A percentile compares a stretch with the other conserved stretches of the same genome.
These are phyloP conservation scores for Dendrothele bispora DNA, from an alignment of 768 basidiomycete genomes.

Conservation along the genomic window DNA sequence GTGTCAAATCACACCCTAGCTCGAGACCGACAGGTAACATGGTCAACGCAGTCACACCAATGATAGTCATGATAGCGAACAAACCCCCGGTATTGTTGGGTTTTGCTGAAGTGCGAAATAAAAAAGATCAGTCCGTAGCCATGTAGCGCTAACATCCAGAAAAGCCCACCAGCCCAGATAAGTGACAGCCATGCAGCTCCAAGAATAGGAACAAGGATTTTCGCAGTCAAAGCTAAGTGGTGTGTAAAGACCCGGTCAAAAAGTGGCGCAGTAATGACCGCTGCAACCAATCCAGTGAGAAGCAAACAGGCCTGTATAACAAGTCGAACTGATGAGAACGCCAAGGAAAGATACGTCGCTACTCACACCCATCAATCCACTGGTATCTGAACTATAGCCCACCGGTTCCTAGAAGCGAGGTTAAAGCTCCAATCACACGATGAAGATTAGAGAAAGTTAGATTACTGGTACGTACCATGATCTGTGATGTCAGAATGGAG, in stretches of 20 bases:
- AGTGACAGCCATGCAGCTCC: slow-evolving; percentile 68
- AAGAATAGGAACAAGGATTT: slow-evolving; percentile 60
- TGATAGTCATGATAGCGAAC: slow-evolving; percentile 65
- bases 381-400: slow-evolving; percentile 66
- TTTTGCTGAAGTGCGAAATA: slow-evolving; percentile 43
- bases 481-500: slow-evolving; percentile 64
- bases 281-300: slow-evolving; percentile 68
- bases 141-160: background rate
- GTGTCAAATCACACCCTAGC: slow-evolving; percentile 75
- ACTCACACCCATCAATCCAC: slow-evolving; percentile 67
- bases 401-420: slow-evolving; percentile 52
- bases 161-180: slow-evolving; percentile 72
- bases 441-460: background rate
- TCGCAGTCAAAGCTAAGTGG: slow-evolving; percentile 60
- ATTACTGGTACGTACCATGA: slow-evolving; percentile 50
- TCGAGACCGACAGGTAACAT: slow-evolving; percentile 79
- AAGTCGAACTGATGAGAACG: background rate
- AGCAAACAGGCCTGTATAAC: slow-evolving; percentile 47
- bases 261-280: slow-evolving; percentile 67
- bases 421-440: background rate
- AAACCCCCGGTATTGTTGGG: slow-evolving; percentile 59
- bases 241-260: slow-evolving; percentile 84
- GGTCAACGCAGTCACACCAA: slow-evolving; percentile 65
- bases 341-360: background rate
- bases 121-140: background rate